These are phyloP conservation scores for Fusarium humuli DNA, from an alignment of 2,329 filamentous ascomycete genomes.

Conservation along the genomic window DNA sequence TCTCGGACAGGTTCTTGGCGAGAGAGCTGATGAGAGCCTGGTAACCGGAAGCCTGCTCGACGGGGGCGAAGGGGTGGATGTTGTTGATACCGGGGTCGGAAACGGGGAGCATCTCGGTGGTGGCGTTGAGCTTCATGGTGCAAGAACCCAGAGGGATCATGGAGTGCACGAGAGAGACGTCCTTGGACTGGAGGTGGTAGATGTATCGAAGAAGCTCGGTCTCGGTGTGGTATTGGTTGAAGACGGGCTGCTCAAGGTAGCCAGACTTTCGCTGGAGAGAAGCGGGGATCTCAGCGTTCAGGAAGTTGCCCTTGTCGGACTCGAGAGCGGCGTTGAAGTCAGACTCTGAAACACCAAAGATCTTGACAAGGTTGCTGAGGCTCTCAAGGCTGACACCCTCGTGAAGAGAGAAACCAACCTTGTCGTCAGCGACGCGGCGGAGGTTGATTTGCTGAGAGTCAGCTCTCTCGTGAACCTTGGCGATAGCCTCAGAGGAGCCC, in stretches of 20 bases:
- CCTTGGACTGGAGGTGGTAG: constrained; percentile 91
- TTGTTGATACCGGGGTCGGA: constrained; percentile 58
- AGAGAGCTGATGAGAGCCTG: constrained; percentile 76
- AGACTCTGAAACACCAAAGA: constrained; percentile 44
- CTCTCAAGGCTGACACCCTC: constrained; percentile 45
- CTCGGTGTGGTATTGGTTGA: constrained; percentile 95
- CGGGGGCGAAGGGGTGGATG: constrained; percentile 83
- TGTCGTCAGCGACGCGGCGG: constrained; percentile 47
- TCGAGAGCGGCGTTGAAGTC: constrained; percentile 44
- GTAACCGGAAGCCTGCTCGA: constrained; percentile 75
- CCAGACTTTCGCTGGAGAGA: constrained; percentile 76
- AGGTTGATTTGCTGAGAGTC: constrained; percentile 43
- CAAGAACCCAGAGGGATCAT: constrained; percentile 98
- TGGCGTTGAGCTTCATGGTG: constrained; percentile 98
- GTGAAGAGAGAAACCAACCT: constrained; percentile 50
- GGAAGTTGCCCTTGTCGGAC: constrained; percentile 51
- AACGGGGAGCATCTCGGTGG: constrained; percentile 90
- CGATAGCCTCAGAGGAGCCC: constrained; percentile 47
- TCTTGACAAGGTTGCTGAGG: constrained; percentile 40
- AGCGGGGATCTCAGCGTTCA: constrained; percentile 61
- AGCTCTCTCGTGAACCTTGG: constrained; percentile 42
- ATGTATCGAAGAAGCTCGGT: constrained; percentile 95
- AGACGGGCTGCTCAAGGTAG: constrained; percentile 90
- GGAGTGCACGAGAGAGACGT: constrained; percentile 91
- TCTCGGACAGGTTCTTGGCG: constrained; percentile 78